Evolutionary conservation across 2,329 filamentous ascomycete species (phyloP).

Genomic region (Talaromyces sp.): DNA sequence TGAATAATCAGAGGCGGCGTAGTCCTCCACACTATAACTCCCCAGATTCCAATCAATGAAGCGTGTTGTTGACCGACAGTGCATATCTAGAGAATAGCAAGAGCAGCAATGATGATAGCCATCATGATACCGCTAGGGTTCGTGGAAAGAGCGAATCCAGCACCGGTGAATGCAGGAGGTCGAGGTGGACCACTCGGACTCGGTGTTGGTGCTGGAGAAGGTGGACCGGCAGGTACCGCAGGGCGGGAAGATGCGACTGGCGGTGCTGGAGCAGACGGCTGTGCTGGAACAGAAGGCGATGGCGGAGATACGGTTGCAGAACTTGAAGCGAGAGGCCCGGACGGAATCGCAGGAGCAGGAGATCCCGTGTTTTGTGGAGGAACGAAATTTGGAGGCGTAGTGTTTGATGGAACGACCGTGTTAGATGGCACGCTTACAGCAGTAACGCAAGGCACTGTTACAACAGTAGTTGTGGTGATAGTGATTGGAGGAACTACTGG

Average conservation of each 20-base stretch:
- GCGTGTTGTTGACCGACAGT: neutral
- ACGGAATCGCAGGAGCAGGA: neutral
- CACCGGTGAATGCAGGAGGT: neutral
- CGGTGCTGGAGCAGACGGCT: neutral
- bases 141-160: neutral
- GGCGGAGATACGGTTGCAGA: neutral
- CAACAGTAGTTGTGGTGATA: constrained; percentile 1
- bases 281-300: neutral
- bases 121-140: neutral
- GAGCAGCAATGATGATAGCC: neutral
- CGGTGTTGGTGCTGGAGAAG: neutral
- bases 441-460: constrained; percentile 2
- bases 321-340: neutral
- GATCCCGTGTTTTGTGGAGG: neutral
- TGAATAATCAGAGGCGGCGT: neutral
- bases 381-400: neutral
- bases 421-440: neutral
- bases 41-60: neutral
- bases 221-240: neutral
- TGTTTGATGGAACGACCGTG: neutral
- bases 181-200: neutral
- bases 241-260: neutral
- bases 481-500: neutral
- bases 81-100: constrained; percentile 2
- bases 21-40: neutral